Percentiles rank a stretch among this genome's conserved stretches.
Conservation (phyloP, 495 filamentous ascomycete genomes). For the Melanomma pulvis-pyrius region DNA sequence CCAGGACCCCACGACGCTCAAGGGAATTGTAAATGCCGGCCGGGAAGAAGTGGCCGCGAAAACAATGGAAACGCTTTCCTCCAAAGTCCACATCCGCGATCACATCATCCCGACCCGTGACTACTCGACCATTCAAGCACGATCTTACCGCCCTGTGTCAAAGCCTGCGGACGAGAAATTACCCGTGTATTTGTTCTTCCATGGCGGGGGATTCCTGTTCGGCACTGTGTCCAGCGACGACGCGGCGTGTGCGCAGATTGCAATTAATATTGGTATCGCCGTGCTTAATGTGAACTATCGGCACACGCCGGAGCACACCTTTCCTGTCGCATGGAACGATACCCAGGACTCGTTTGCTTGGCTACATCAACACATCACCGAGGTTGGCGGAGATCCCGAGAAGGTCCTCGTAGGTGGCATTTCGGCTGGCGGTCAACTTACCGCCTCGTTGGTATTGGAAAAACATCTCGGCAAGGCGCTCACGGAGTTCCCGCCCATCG, state of each 20-base stretch:
- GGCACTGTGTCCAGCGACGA: constrained; percentile 24
- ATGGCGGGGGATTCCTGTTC: constrained; percentile 35
- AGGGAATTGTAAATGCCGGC: neutral
- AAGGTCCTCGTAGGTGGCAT: constrained; percentile 22
- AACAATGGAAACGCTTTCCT: constrained; percentile 9
- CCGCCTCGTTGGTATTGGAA: constrained; percentile 10
- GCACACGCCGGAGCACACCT: constrained; percentile 31
- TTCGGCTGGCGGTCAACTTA: constrained; percentile 18
- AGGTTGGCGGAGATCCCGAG: neutral
- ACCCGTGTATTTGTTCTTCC: constrained; percentile 23
- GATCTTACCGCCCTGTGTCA: constrained; percentile 10
- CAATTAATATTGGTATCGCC: constrained; percentile 1
- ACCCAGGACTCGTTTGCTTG: constrained; percentile 26
- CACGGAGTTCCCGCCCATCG: constrained; percentile 2
- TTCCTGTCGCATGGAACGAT: constrained; percentile 25
- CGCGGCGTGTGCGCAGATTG: constrained; percentile 9
- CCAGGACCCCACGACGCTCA: neutral
- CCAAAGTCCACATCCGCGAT: constrained; percentile 11
- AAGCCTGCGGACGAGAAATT: neutral
- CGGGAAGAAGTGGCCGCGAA: constrained; percentile 11
- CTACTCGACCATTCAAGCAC: constrained; percentile 16
- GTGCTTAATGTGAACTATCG: constrained; percentile 33
- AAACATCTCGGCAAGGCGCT: constrained; percentile 14
- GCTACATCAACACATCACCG: constrained; percentile 13
- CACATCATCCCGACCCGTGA: constrained; percentile 23